Evolutionary conservation across 352 stramenopile species (phyloP).

Genomic region (Phytophthora colocasiae): DNA sequence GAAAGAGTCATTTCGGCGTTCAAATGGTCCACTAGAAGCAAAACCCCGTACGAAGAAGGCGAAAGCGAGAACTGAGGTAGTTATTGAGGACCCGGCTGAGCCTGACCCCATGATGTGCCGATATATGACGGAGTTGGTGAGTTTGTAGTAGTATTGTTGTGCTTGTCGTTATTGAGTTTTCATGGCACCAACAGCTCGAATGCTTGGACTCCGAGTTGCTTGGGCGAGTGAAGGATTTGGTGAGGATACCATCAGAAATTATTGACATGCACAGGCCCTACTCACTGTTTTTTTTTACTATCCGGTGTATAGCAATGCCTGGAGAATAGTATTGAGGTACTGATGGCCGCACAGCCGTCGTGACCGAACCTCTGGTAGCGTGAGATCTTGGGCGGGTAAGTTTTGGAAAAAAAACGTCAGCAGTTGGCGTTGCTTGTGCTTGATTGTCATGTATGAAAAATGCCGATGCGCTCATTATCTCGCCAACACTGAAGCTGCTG

Average conservation of each 20-base stretch:
- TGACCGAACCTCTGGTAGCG: background rate
- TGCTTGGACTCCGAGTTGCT: conserved; percentile 42
- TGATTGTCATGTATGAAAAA: too few species aligned
- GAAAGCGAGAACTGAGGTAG: conserved; percentile 3
- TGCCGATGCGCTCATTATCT: too few species aligned
- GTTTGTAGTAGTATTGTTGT: background rate
- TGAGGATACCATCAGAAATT: conserved; percentile 8
- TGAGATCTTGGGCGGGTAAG: too few species aligned
- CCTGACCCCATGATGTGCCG: conserved; percentile 48
- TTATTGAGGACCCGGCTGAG: conserved; percentile 6
- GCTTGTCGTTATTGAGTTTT: background rate
- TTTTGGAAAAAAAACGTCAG: too few species aligned
- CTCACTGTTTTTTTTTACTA: background rate
- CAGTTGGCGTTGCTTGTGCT: too few species aligned
- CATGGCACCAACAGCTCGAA: conserved; percentile 28
- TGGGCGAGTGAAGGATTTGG: conserved; percentile 48
- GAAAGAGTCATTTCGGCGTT: background rate
- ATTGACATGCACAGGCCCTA: background rate
- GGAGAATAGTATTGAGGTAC: conserved; percentile 18
- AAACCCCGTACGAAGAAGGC: background rate
- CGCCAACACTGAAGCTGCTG: too few species aligned
- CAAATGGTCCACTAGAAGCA: conserved; percentile 8
- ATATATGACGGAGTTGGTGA: conserved; percentile 44
- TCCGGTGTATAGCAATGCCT: conserved; percentile 22
- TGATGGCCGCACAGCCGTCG: conserved; percentile 3